Percentiles rank a stretch among this genome's conserved stretches.
These are phyloP conservation scores for Globisporangium splendens DNA, from an alignment of 352 stramenopile genomes.

Conservation along the genomic window DNA sequence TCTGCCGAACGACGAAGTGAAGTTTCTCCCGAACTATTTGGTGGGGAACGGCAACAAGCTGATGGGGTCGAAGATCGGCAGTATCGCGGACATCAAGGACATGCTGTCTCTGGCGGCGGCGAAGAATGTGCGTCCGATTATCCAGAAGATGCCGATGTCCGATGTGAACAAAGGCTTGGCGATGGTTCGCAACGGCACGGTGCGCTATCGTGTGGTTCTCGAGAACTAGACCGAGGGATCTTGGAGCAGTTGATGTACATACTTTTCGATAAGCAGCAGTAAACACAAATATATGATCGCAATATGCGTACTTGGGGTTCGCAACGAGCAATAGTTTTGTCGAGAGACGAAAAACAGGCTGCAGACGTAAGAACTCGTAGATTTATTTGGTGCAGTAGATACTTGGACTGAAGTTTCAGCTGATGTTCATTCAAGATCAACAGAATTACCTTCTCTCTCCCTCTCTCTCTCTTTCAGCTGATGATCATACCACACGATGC, in stretches of 20 bases:
- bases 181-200: slow-evolving; percentile 33
- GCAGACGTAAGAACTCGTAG: slow-evolving; percentile 12
- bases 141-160: slow-evolving; percentile 42
- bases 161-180: slow-evolving; percentile 36
- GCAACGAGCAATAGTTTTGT: too few relatives aligned
- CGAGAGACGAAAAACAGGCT: too few relatives aligned
- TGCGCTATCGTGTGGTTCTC: slow-evolving; percentile 42
- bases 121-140: slow-evolving; percentile 62
- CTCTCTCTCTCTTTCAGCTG: too few relatives aligned
- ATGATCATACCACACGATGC: too few relatives aligned
- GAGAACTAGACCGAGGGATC: slow-evolving; percentile 25
- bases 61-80: slow-evolving; percentile 58
- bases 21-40: slow-evolving; percentile 38
- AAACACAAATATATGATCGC: too few relatives aligned
- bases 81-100: slow-evolving; percentile 60
- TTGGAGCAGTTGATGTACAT: too few relatives aligned
- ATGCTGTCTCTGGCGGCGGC: slow-evolving; percentile 79
- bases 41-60: slow-evolving; percentile 40
- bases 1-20: slow-evolving; percentile 45
- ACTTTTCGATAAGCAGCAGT: too few relatives aligned
- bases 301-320: too few relatives aligned
- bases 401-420: too few relatives aligned
- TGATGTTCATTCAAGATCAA: too few relatives aligned
- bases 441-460: too few relatives aligned
- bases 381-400: not conserved